Evolutionary conservation across 108 stramenopile species (phyloP), one percentile per base, ranked within the genome.

Genomic region (Discostella stelligeroides): DNA sequence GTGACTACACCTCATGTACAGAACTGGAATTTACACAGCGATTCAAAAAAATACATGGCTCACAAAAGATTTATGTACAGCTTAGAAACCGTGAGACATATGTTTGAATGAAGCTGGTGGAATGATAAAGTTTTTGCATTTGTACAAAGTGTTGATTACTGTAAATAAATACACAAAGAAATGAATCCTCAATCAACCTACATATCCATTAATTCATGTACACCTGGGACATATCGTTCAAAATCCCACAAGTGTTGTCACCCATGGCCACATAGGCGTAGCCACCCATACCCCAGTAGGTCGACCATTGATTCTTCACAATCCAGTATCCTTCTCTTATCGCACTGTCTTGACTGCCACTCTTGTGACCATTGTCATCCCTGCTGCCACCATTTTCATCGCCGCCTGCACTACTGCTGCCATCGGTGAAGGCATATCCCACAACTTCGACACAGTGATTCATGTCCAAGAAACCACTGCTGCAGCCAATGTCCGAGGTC

Each of bases 181-280:
- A 5, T 34, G 6, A 6, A 34, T 34, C 6, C 34, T 34, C 34
- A 5, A 3, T 34, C 34, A 6, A 34, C 5, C 6, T 5, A 3
- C 6, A 34, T 6, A 5, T 3, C 34, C 6, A 9, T 11, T 54
- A 54, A 15, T 28, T 54, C 53, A 54, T 54, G 27, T 54, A 54
- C n/a, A 54, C 94, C 72, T 88, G 84, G 12, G 91, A 89, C 91
- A 95, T 92, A 59, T 95, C 94, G 41, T 95, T 95, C 70, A 95
- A 67, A 37, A 95, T 88, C 4, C 94, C 94, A 70, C 94, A 95
- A 0, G 94, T 95, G 60, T 95, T 95, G 1, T 72, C 88, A 17
- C 94, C 94, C 94, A 95, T 95, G 0, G 91, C 85, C 1, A 95
- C 87, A 66, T 89, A 95, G 2, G 88, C 90, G 60, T 95, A 95